A percentile compares a stretch with the other conserved stretches of the same genome.
Conservation (phyloP, 2,329 filamentous ascomycete genomes). For the Diplodia intermedia region DNA sequence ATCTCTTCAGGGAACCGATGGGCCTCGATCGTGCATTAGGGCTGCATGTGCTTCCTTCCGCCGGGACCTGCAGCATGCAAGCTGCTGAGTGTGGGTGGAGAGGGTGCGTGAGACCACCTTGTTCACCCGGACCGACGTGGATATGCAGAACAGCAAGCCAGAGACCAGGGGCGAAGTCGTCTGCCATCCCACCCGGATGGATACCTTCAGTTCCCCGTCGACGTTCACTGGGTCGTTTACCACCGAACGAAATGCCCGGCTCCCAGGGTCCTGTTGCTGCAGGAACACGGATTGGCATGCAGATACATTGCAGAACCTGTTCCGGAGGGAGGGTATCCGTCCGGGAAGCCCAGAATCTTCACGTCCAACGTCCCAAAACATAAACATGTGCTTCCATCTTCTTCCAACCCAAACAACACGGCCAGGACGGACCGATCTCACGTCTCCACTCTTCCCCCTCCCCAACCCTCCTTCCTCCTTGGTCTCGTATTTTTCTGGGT, state of each 20-base stretch:
- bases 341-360: background rate
- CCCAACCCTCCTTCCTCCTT: background rate
- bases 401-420: background rate
- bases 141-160: background rate
- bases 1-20: constrained; percentile 3
- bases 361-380: background rate
- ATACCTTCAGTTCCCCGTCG: constrained; percentile 6
- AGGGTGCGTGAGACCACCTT: background rate
- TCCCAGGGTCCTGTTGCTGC: background rate
- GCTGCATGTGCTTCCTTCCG: constrained; percentile 17
- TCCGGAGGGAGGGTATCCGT: background rate
- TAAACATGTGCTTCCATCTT: background rate
- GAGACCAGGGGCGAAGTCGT: background rate
- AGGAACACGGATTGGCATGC: background rate
- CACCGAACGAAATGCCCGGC: background rate
- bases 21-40: constrained; percentile 17
- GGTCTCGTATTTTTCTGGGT: background rate
- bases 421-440: background rate
- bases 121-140: background rate
- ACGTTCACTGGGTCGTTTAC: constrained; percentile 21
- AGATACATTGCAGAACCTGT: background rate
- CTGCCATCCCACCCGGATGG: constrained; percentile 5
- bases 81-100: background rate
- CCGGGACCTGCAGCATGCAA: constrained; percentile 18
- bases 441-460: background rate